These are phyloP conservation scores for Plasmopara muralis DNA, from an alignment of 352 stramenopile genomes.

Conservation along the genomic window DNA sequence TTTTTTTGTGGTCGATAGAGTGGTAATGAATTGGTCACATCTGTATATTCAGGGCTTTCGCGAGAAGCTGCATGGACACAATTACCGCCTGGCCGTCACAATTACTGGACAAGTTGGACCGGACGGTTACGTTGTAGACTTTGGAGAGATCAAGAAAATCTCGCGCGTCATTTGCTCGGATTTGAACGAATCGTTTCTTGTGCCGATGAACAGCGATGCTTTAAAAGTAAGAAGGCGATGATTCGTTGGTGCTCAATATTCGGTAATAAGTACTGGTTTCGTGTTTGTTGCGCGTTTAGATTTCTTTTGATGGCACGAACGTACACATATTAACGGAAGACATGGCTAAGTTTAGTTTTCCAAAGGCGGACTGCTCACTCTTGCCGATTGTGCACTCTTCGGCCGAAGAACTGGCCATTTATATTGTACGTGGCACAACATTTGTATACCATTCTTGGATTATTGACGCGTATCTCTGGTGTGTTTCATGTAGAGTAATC, in stretches of 20 bases:
- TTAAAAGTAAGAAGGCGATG: conserved; percentile 51
- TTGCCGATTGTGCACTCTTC: conserved; percentile 97
- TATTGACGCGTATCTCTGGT: conserved; percentile 3
- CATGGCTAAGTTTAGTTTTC: conserved; percentile 93
- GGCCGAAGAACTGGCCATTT: conserved; percentile 94
- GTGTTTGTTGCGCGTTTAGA: conserved; percentile 30
- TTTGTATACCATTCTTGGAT: background rate
- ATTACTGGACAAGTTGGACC: conserved; percentile 77
- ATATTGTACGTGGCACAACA: conserved; percentile 67
- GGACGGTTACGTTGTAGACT: conserved; percentile 97
- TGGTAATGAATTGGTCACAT: conserved; percentile 2
- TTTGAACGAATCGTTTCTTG: conserved; percentile 97
- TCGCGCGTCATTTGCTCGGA: conserved; percentile 92
- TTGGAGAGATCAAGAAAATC: conserved; percentile 97
- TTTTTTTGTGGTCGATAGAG: background rate
- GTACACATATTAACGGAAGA: conserved; percentile 93
- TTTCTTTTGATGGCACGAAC: conserved; percentile 80
- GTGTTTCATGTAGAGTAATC: conserved; percentile 55
- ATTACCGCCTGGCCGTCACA: conserved; percentile 93
- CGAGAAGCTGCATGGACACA: conserved; percentile 96
- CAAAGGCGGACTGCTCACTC: conserved; percentile 91
- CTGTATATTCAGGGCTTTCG: conserved; percentile 79
- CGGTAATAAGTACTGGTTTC: background rate
- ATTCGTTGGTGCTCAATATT: background rate
- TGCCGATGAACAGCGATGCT: conserved; percentile 92